phyloP scores from a whole-genome alignment of 441 rosid genomes.

The Gossypium lobatum region DNA sequence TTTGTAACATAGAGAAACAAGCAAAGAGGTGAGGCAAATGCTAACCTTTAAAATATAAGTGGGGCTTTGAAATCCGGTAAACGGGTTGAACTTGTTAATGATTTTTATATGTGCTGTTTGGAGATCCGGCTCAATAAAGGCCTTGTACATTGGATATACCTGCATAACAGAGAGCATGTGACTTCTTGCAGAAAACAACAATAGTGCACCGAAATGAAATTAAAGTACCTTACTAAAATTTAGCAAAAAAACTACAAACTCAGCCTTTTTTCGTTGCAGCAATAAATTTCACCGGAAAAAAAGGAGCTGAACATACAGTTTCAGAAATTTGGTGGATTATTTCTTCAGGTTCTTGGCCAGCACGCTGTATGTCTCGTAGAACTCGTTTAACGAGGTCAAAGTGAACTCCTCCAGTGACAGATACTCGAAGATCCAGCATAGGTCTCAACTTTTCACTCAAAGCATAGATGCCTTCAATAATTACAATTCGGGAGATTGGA shows the following conservation, averaged over 20 bases:
- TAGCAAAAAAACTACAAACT: background rate
- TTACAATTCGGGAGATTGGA: constrained; percentile 84
- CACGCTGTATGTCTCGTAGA: constrained; percentile 93
- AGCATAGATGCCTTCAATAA: constrained; percentile 93
- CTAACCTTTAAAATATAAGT: constrained; percentile 91
- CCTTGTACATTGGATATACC: constrained; percentile 99
- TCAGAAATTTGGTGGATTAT: constrained; percentile 97
- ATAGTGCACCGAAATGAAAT: background rate
- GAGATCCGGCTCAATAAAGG: constrained; percentile 97
- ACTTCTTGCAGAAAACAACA: constrained; percentile 11
- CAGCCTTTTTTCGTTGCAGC: background rate
- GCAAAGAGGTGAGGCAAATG: background rate
- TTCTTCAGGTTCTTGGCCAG: constrained; percentile 97
- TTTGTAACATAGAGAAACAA: constrained; percentile 4
- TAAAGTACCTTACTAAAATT: background rate
- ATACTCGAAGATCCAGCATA: constrained; percentile 78
- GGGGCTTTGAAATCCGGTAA: constrained; percentile 91
- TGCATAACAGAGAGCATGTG: constrained; percentile 25
- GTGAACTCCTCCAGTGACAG: constrained; percentile 95
- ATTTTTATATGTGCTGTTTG: constrained; percentile 93
- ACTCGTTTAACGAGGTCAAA: constrained; percentile 98
- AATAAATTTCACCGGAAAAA: constrained; percentile 6
- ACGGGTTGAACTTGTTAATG: constrained; percentile 90
- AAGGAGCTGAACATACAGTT: constrained; percentile 46
- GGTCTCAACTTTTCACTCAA: constrained; percentile 82